Evolutionary conservation across 352 stramenopile species (phyloP).

Genomic region (Phytophthora tentaculata): DNA sequence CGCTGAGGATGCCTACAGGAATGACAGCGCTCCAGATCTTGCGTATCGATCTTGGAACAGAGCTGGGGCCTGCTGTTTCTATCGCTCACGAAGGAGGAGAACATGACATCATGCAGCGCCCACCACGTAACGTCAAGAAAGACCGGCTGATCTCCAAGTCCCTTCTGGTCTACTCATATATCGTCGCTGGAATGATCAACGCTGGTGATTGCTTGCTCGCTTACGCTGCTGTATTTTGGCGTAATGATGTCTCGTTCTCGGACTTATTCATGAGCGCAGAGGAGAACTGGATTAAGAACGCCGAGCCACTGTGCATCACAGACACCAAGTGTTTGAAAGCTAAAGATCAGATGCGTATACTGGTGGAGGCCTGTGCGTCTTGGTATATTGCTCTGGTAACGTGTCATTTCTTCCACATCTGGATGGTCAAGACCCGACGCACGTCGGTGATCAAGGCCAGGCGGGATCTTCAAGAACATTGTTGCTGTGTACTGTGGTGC

Average conservation of each 20-base stretch:
- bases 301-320: conserved; percentile 32
- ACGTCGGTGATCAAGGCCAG: conserved; percentile 72
- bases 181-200: conserved; percentile 85
- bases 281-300: conserved; percentile 34
- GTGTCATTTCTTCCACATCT: conserved; percentile 84
- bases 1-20: conserved; percentile 79
- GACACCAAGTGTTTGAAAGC: conserved; percentile 42
- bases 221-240: conserved; percentile 46
- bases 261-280: conserved; percentile 49
- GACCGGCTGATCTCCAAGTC: conserved; percentile 83
- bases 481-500: conserved; percentile 74
- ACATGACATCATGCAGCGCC: conserved; percentile 81
- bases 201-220: conserved; percentile 49
- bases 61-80: conserved; percentile 90
- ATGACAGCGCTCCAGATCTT: conserved; percentile 92
- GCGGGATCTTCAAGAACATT: conserved; percentile 72
- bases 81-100: conserved; percentile 87
- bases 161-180: conserved; percentile 86
- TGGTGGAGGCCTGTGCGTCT: conserved; percentile 65
- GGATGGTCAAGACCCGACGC: conserved; percentile 88
- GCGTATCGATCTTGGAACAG: conserved; percentile 88
- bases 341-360: conserved; percentile 51
- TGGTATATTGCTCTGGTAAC: conserved; percentile 80
- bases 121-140: conserved; percentile 66
- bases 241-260: conserved; percentile 41